Base-by-base conservation (phyloP, 805 yeast species). In the Ogataea methylovora region DNA sequence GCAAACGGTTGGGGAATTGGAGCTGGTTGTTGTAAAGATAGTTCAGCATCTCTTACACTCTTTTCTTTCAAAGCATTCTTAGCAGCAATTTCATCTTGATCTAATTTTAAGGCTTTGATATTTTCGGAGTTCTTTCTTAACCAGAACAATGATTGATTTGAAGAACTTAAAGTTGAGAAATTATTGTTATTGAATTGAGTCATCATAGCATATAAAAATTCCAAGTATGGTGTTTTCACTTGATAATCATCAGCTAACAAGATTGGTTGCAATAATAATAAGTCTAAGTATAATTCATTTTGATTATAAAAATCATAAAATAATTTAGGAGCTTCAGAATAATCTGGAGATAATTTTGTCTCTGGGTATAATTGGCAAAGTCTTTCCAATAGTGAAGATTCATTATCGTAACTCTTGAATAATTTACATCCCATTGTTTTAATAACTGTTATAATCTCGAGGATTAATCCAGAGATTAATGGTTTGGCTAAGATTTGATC, bases 201-300 rank as follows among this genome's bases (percentile, higher is more conserved):
- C 65, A 82, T 63, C 35, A 78, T 71, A 3, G 95, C 86, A 53
- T 85, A 88, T 37, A 85, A 61, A 46, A 84, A 84, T 60, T 88
- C 97, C 54, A 88, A 65, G 54, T 88, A 88, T 2, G 97, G 96
- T 1, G 96, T 85, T 53, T 82, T 80, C 35, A 86, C 78, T 32
- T 81, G 79, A 51, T 74, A 73, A 52, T 87, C 95, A 60, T 87
- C 95, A n/a, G 92, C 95, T 37, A 87, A 65, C 36, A 88, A 63
- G 34, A 88, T 88, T 5, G 95, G 94, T 51, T 86, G 94, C 41
- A 88, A 69, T 35, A 88, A 61, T 28, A 86, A 63, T 51, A 86
- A 66, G 60, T 88, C 97, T 27, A 83, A 65, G 40, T 80, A 76
- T 39, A 84, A 55, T 29, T 73, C 75, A 45, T 73, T 51, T 52